A percentile compares a stretch with the other conserved stretches of the same genome.
These are phyloP conservation scores for Ogataea trehalophila DNA, from an alignment of 805 yeast species.

Conservation along the genomic window DNA sequence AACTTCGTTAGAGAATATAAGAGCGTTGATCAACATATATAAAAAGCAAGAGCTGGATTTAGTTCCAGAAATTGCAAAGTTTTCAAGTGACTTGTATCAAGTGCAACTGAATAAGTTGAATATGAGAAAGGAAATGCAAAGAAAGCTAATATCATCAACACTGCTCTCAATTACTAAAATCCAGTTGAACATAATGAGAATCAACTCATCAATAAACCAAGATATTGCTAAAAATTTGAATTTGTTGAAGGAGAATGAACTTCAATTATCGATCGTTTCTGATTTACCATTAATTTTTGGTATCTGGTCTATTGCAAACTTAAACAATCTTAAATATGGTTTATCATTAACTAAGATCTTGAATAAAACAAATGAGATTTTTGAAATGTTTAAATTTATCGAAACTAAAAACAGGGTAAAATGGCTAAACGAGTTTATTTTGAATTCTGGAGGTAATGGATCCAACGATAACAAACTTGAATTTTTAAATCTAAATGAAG, in stretches of 20 bases:
- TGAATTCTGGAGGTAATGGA: conserved; percentile 19
- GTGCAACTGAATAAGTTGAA: conserved; percentile 35
- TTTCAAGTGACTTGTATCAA: conserved; percentile 33
- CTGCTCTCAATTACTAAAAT: conserved; percentile 33
- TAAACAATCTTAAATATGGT: conserved; percentile 56
- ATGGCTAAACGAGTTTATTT: conserved; percentile 63
- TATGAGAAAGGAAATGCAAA: conserved; percentile 27
- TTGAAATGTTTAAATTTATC: conserved; percentile 50
- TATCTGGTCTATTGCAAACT: conserved; percentile 54
- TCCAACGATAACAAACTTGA: conserved; percentile 9
- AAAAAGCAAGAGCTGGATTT: conserved; percentile 15
- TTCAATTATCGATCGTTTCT: conserved; percentile 36
- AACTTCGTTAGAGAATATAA: conserved; percentile 21
- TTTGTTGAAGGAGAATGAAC: conserved; percentile 28
- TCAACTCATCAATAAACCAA: conserved; percentile 26
- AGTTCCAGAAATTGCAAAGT: conserved; percentile 30
- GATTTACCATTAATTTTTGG: conserved; percentile 75
- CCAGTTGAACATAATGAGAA: conserved; percentile 34
- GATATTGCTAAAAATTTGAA: conserved; percentile 30
- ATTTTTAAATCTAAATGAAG: conserved; percentile 26
- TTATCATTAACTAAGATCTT: conserved; percentile 33
- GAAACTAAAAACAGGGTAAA: conserved; percentile 51
- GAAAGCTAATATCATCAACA: conserved; percentile 29
- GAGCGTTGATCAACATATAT: conserved; percentile 16
- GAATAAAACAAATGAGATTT: conserved; percentile 47